Evolutionary conservation across 345 rosid genomes (phyloP).

Genomic region (Eucalyptus erythrocorys): DNA sequence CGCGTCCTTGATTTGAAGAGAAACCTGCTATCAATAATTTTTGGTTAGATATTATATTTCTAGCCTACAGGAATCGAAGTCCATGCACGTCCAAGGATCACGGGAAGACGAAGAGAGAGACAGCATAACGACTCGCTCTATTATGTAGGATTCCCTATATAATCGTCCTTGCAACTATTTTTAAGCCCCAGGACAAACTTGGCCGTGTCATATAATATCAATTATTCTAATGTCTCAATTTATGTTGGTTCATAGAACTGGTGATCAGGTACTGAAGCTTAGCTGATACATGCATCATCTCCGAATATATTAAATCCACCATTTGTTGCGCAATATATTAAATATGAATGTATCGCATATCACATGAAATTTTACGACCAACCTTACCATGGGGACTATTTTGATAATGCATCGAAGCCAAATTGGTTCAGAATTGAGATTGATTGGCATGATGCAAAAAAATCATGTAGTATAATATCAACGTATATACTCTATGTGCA

Average conservation of each 20-base stretch:
- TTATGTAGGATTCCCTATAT: background rate
- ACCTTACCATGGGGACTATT: background rate
- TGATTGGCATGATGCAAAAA: background rate
- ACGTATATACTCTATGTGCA: background rate
- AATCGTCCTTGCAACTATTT: background rate
- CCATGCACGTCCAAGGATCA: background rate
- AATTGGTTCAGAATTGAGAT: background rate
- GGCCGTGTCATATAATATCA: background rate
- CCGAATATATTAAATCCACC: background rate
- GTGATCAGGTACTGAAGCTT: background rate
- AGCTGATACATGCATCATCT: background rate
- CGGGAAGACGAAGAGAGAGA: background rate
- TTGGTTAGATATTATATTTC: background rate
- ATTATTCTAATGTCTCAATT: background rate
- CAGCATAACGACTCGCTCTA: background rate
- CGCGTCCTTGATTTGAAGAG: background rate
- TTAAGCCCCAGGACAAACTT: background rate
- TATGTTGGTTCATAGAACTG: background rate
- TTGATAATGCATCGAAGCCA: background rate
- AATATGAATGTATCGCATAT: accelerated
- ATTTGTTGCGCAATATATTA: accelerated
- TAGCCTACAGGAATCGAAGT: background rate
- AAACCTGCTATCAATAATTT: background rate
- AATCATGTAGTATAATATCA: background rate
- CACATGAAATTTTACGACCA: background rate